Conservation (phyloP, 306 rosid genomes). For the Clitoria ternatea region DNA sequence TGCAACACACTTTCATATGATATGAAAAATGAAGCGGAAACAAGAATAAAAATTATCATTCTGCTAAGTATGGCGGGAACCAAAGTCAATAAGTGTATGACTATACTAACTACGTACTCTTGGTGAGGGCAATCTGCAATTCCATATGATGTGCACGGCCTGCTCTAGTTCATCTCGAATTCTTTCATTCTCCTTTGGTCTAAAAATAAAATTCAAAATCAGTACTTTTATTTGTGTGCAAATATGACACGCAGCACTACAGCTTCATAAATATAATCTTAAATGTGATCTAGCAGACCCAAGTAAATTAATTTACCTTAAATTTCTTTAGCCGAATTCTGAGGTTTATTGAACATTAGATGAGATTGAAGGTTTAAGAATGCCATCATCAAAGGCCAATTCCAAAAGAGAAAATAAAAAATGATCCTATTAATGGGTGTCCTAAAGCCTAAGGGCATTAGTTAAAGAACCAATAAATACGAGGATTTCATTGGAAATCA, state of each 20-base stretch:
- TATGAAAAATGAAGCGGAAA: neutral
- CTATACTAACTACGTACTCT: slow-evolving; percentile 63
- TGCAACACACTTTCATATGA: slow-evolving; percentile 65
- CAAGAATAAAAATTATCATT: neutral
- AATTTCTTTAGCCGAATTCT: neutral
- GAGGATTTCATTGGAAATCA: neutral
- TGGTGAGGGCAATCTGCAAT: slow-evolving; percentile 88
- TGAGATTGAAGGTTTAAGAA: neutral
- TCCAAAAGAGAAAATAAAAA: neutral
- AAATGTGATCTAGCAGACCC: neutral
- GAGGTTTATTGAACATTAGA: neutral
- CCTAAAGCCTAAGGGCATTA: neutral
- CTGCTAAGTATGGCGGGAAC: neutral
- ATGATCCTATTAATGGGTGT: neutral
- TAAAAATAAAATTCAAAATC: slow-evolving; percentile 19
- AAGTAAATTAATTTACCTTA: neutral
- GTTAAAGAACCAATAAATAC: neutral
- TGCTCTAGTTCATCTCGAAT: slow-evolving; percentile 60
- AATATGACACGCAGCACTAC: neutral
- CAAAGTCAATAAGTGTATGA: neutral
- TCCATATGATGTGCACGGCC: slow-evolving; percentile 90
- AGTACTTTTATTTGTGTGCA: neutral
- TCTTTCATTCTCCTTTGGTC: slow-evolving; percentile 86
- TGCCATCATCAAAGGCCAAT: neutral
- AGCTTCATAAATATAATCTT: neutral